Percentiles rank a stretch among this genome's conserved stretches.
Conservation (phyloP, 805 yeast species). For the Wickerhamiella bombiphila region DNA sequence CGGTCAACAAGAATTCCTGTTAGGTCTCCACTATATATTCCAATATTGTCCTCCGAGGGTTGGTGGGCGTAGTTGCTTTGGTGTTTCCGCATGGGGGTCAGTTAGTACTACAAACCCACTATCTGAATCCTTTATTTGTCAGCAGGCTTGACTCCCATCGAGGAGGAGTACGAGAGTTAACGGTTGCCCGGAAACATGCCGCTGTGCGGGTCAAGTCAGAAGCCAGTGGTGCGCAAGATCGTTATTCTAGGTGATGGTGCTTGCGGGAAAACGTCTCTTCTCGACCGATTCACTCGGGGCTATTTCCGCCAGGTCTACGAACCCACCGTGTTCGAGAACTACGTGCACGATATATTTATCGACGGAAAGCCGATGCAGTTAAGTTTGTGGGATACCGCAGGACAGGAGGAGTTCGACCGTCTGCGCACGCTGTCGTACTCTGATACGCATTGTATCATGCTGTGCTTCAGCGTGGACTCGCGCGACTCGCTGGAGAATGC, state of each 20-base stretch:
- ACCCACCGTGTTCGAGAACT: constrained; percentile 95
- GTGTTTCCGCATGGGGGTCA: no score
- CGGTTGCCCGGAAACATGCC: no score
- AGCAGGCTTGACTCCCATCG: no score
- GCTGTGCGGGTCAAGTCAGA: constrained; percentile 25
- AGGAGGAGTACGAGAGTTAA: no score
- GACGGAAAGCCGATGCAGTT: constrained; percentile 87
- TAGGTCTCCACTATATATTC: no score
- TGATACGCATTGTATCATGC: constrained; percentile 93
- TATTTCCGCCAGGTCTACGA: constrained; percentile 97
- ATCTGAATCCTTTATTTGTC: no score
- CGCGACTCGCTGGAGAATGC: constrained; percentile 90
- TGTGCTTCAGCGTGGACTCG: constrained; percentile 89
- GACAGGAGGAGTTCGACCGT: constrained; percentile 96
- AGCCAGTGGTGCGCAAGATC: constrained; percentile 66
- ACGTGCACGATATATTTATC: constrained; percentile 90
- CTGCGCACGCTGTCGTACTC: constrained; percentile 82
- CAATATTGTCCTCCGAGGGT: no score
- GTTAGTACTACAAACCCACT: no score
- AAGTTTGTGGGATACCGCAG: constrained; percentile 97
- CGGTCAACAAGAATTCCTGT: no score
- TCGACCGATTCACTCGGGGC: constrained; percentile 92
- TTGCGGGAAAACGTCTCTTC: constrained; percentile 89
- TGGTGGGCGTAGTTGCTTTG: no score
- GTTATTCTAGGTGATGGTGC: constrained; percentile 97